Evolutionary conservation across 2,329 filamentous ascomycete genomes (phyloP), one percentile per base, ranked within the genome.

Genomic region (Fusarium phyllophilum): DNA sequence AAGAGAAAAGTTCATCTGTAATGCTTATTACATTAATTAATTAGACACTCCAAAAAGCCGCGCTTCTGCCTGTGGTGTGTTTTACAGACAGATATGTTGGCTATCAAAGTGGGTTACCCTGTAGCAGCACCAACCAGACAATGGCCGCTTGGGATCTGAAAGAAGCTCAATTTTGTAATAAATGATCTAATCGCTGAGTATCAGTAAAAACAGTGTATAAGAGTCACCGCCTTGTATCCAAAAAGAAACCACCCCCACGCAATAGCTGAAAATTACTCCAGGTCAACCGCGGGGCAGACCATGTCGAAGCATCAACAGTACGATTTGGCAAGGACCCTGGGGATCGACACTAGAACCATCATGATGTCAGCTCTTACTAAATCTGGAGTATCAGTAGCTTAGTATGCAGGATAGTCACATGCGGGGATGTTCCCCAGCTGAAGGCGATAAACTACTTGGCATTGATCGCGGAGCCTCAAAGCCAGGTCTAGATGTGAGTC

Each of bases 291-390:
- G 12, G 60, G 33, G 58, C 33, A 45, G 36, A 38, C 38, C 31
- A 54, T 22, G 41, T 33, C 31, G 39, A 64, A 45, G 22, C 33
- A 59, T 59, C 45, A 20, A 24, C n/a, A 54, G 46, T 46, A 44
- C 33, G 51, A 73, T 70, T 49, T 55, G 46, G 45, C 66, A 57
- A 52, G 31, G 48, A 68, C 66, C 57, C 62, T 63, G 39, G 15
- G 29, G 68, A 74, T 74, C 71, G 62, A 64, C 71, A 68, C 58
- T 74, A 60, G 41, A 44, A 46, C 62, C 33, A 42, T 68, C 49
- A 67, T 74, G 70, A 68, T 71, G 62, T 64, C 71, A 68, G 60
- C 62, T 74, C 54, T 74, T 68, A 72, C 71, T 58, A 44, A 34
- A 68, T 74, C 67, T 73, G 57, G 71, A 72, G 39, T 34, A 42